Evolutionary conservation across 73 alveolate species (phyloP), one percentile per base, ranked within the genome.

Genomic region (Paramecium primaurelia): DNA sequence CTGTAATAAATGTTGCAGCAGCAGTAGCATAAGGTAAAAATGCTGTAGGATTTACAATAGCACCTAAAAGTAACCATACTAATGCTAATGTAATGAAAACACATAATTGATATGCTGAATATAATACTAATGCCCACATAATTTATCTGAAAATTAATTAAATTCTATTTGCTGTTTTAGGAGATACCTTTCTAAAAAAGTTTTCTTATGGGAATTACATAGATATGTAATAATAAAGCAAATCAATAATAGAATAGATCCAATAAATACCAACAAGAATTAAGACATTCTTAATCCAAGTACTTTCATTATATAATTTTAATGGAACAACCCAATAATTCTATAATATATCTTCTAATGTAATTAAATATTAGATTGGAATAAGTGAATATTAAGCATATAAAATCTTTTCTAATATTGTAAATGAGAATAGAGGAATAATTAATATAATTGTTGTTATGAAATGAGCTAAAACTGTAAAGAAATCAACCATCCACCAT

Each of bases 21-120:
- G 95, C 91, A 10, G 95, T 83, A 3, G 95, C 95, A 77, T 83
- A 92, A 1, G 95, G 95, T 3, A 92, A 54, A 91, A 83, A 92
- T 22, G 95, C 95, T 9, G 91, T 85, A 1, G 95, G 95, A 92
- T 92, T 92, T 6, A 92, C 88, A 28, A 92, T 92, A 38, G 95
- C 95, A 26, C 95, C 92, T 59, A 92, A 83, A 44, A 92, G 59
- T 26, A 92, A 36, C 95, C 95, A 92, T 8, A 92, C 86, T 7
- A 86, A 45, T 12, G 88, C 92, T 32, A 92, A 58, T n/a, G 94
- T 59, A 5, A 89, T 28, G 14, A 71, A 89, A n/a, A 89, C 84
- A 25, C 92, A 77, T 59, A 89, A 89, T 42, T 77, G 32, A 40
- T 71, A 89, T 34, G 80, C 86, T 26, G 94, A 89, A 28, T 71